Percentiles rank a stretch among this genome's conserved stretches.
Conservation (phyloP, 2,329 filamentous ascomycete species). For the Clarireedia paspali region DNA sequence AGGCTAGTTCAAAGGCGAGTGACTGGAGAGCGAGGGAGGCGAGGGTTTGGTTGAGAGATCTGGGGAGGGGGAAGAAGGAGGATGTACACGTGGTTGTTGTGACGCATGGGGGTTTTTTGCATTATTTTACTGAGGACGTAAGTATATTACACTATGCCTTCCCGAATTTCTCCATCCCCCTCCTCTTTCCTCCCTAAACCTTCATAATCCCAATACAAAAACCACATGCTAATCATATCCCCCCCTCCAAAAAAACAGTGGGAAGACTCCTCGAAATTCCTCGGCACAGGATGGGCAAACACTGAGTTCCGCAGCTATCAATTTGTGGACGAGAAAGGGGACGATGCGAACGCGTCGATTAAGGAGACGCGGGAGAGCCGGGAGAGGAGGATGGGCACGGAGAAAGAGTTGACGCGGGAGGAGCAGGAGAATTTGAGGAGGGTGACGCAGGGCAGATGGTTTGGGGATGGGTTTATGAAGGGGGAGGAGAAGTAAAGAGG, state of each 20-base stretch:
- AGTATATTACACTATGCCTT: slow-evolving; percentile 33
- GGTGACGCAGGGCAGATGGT: slow-evolving; percentile 13
- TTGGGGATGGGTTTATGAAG: not conserved
- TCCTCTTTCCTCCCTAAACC: not conserved
- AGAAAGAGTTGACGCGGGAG: slow-evolving; percentile 17
- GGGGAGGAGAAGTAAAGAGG: too few relatives aligned
- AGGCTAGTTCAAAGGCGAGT: slow-evolving; percentile 25
- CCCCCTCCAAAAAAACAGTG: not conserved
- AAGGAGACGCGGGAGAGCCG: slow-evolving; percentile 24
- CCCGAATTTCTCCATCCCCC: too few relatives aligned
- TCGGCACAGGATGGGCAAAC: slow-evolving; percentile 28
- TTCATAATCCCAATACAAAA: not conserved
- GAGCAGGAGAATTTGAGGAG: slow-evolving; percentile 24
- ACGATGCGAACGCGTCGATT: slow-evolving; percentile 11
- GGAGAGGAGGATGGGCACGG: slow-evolving; percentile 17
- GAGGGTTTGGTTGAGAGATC: slow-evolving; percentile 48
- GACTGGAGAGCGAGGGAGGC: slow-evolving; percentile 47
- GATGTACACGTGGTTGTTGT: slow-evolving; percentile 67
- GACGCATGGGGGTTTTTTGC: slow-evolving; percentile 75
- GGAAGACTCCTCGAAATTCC: slow-evolving; percentile 39
- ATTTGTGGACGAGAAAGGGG: slow-evolving; percentile 16
- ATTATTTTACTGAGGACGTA: slow-evolving; percentile 72
- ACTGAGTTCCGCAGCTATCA: slow-evolving; percentile 25
- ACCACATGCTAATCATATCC: not conserved
- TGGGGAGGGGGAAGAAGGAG: slow-evolving; percentile 27